Percentiles rank a stretch among this genome's conserved stretches.
phyloP scores from a whole-genome alignment of 2,329 filamentous ascomycete genomes.

The Fusarium domesticum region DNA sequence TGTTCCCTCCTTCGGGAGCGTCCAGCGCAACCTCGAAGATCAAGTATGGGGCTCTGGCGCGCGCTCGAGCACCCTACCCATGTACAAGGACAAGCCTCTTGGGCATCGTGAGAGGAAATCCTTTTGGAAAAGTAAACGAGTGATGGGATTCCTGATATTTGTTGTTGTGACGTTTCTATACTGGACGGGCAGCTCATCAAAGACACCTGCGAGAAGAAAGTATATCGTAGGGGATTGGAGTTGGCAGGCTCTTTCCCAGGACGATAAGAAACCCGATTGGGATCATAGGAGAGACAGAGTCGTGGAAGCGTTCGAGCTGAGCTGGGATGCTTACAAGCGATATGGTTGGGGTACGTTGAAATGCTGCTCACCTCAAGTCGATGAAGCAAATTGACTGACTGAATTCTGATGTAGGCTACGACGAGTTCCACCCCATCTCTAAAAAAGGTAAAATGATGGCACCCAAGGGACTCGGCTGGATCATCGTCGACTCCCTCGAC shows the following conservation, averaged over 20 bases:
- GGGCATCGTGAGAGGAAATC: slow-evolving; percentile 56
- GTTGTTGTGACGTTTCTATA: slow-evolving; percentile 62
- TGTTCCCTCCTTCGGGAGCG: slow-evolving; percentile 65
- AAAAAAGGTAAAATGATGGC: slow-evolving; percentile 83
- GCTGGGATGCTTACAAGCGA: slow-evolving; percentile 89
- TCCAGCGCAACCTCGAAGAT: slow-evolving; percentile 64
- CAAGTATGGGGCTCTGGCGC: slow-evolving; percentile 57
- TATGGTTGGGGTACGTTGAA: slow-evolving; percentile 81
- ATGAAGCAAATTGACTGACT: slow-evolving; percentile 27
- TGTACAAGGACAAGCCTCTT: slow-evolving; percentile 99
- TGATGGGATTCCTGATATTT: slow-evolving; percentile 50
- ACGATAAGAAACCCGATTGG: slow-evolving; percentile 63
- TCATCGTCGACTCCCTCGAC: slow-evolving; percentile 93
- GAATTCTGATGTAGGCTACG: slow-evolving; percentile 57
- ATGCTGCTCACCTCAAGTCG: slow-evolving; percentile 1
- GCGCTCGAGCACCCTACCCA: slow-evolving; percentile 58
- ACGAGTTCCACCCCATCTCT: slow-evolving; percentile 81
- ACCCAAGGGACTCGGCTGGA: slow-evolving; percentile 88
- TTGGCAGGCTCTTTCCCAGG: slow-evolving; percentile 54
- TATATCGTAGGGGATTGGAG: slow-evolving; percentile 47
- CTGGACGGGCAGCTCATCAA: slow-evolving; percentile 59
- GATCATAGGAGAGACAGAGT: slow-evolving; percentile 72
- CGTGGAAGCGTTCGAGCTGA: slow-evolving; percentile 83
- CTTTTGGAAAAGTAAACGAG: slow-evolving; percentile 62
- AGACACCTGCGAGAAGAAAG: slow-evolving; percentile 36